phyloP scores from a whole-genome alignment of 306 rosid genomes.

The Malus asiatica region DNA sequence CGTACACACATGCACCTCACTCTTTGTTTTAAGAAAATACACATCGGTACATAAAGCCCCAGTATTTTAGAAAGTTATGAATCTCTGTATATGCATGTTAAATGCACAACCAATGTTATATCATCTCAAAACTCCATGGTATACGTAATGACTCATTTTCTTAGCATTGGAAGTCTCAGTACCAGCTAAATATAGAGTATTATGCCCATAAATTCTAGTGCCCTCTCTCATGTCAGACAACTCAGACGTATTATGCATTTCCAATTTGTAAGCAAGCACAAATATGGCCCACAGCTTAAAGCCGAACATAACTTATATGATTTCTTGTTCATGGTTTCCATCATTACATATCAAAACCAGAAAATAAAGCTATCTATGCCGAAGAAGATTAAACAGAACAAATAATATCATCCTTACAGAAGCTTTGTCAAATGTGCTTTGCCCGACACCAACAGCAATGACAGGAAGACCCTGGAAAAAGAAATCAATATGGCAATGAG shows the following conservation, averaged over 20 bases:
- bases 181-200: background rate
- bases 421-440: slow-evolving; percentile 86
- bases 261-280: background rate
- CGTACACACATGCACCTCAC: background rate
- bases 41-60: background rate
- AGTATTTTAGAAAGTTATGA: background rate
- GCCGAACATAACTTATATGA: background rate
- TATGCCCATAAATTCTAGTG: background rate
- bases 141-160: background rate
- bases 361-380: background rate
- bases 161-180: background rate
- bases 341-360: background rate
- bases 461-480: slow-evolving; percentile 77
- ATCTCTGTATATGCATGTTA: background rate
- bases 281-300: background rate
- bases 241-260: background rate
- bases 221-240: background rate
- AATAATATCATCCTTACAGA: slow-evolving; percentile 57
- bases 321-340: background rate
- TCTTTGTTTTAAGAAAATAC: background rate
- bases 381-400: slow-evolving; percentile 10
- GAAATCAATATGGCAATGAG: slow-evolving; percentile 8
- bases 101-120: background rate
- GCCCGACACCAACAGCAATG: slow-evolving; percentile 84
- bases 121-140: background rate